phyloP scores from a whole-genome alignment of 257 asterid species.

The Fraxinus quadrangulata region DNA sequence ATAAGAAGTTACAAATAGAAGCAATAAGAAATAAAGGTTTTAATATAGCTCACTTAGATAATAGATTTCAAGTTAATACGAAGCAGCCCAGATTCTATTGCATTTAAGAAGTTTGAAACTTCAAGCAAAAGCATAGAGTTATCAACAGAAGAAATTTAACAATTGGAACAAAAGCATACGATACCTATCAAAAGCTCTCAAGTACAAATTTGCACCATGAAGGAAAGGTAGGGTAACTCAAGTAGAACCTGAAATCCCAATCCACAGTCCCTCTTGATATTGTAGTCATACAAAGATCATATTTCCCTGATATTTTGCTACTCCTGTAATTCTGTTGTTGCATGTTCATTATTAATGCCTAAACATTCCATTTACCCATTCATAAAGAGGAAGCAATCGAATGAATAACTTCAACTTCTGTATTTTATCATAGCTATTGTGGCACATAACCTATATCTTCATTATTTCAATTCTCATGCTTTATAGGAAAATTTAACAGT shows the following conservation, averaged over 20 bases:
- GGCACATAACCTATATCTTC: not conserved
- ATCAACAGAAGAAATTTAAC: too few relatives aligned
- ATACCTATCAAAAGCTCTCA: not conserved
- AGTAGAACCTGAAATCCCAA: not conserved
- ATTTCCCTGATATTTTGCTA: not conserved
- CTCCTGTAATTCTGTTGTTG: not conserved
- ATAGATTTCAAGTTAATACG: not conserved
- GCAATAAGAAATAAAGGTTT: not conserved
- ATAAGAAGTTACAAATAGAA: not conserved
- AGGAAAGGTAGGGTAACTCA: not conserved
- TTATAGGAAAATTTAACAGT: not conserved
- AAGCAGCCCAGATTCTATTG: not conserved
- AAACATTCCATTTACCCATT: not conserved
- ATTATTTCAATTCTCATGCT: not conserved
- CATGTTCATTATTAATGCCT: not conserved
- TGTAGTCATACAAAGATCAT: not conserved
- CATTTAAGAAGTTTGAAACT: not conserved
- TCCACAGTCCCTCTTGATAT: not conserved
- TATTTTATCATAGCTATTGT: not conserved
- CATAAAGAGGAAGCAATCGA: not conserved
- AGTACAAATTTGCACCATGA: not conserved
- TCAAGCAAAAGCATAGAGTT: not conserved
- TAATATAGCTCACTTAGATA: not conserved
- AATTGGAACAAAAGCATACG: not conserved
- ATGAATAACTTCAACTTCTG: not conserved